phyloP scores from a whole-genome alignment of 441 rosid species.

The Viola pubescens region DNA sequence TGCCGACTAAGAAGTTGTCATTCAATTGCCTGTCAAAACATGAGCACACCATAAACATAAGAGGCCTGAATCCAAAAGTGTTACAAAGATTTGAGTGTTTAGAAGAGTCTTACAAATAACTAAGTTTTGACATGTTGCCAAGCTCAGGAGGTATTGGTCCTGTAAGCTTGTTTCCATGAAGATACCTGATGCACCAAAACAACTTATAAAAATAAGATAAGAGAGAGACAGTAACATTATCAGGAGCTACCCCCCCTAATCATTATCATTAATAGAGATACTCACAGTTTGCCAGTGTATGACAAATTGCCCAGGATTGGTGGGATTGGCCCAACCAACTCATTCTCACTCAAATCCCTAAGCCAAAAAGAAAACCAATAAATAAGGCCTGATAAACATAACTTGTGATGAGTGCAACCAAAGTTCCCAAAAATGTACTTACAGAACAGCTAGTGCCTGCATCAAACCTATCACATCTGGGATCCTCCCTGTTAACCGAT shows the following conservation, averaged over 20 bases:
- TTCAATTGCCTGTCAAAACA: slow-evolving; percentile 57
- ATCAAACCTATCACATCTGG: slow-evolving; percentile 86
- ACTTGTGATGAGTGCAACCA: too few species aligned
- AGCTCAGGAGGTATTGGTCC: slow-evolving; percentile 88
- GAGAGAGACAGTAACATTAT: too few species aligned
- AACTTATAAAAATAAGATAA: not conserved
- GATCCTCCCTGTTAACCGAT: slow-evolving; percentile 65
- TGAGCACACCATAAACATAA: not conserved
- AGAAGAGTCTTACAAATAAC: slow-evolving; percentile 65
- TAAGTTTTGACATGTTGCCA: slow-evolving; percentile 90
- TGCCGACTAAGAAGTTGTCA: slow-evolving; percentile 58
- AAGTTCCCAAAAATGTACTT: slow-evolving; percentile 20
- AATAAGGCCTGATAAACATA: not conserved
- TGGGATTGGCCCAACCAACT: slow-evolving; percentile 71
- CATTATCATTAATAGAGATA: not conserved
- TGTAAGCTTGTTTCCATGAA: slow-evolving; percentile 83
- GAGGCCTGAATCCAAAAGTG: not conserved
- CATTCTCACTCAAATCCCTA: slow-evolving; percentile 91
- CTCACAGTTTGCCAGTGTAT: slow-evolving; percentile 80
- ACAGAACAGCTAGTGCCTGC: slow-evolving; percentile 98
- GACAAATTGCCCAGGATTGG: slow-evolving; percentile 85
- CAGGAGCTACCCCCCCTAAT: too few species aligned
- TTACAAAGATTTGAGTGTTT: not conserved
- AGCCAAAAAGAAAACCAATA: not conserved
- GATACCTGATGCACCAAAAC: slow-evolving; percentile 39